Evolutionary conservation across 2,329 filamentous ascomycete species (phyloP).

Genomic region (Botryotinia convoluta): DNA sequence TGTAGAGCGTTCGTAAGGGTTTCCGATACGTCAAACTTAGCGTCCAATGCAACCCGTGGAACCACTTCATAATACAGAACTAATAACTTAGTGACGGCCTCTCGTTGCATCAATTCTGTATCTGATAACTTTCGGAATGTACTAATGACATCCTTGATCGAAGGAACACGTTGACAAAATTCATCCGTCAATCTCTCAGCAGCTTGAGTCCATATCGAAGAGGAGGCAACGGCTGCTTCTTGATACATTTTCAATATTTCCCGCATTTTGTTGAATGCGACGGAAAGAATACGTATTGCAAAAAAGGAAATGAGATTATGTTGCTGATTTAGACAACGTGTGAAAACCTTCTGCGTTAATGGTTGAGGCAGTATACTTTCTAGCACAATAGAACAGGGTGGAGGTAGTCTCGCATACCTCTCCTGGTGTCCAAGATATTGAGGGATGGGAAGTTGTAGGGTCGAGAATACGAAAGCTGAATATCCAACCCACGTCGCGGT

Average conservation of each 20-base stretch:
- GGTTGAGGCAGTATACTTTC: constrained; percentile 85
- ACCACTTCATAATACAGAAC: constrained; percentile 81
- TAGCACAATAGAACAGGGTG: constrained; percentile 73
- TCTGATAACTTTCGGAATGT: constrained; percentile 68
- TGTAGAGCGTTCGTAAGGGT: constrained; percentile 68
- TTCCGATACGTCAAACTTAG: constrained; percentile 84
- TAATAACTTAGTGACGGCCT: constrained; percentile 75
- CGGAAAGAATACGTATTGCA: constrained; percentile 72
- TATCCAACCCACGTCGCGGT: constrained; percentile 95
- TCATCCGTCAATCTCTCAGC: constrained; percentile 65
- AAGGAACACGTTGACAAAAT: constrained; percentile 75
- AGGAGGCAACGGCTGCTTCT: constrained; percentile 39
- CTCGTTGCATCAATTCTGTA: constrained; percentile 70
- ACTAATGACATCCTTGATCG: constrained; percentile 75
- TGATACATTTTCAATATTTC: constrained; percentile 44
- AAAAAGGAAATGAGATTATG: constrained; percentile 84
- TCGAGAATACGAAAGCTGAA: constrained; percentile 81
- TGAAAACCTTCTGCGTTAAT: constrained; percentile 74
- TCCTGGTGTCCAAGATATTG: constrained; percentile 65
- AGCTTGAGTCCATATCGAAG: constrained; percentile 66
- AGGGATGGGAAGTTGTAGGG: constrained; percentile 73
- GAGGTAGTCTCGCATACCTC: constrained; percentile 64
- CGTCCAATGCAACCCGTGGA: constrained; percentile 74
- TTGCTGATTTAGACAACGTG: constrained; percentile 74
- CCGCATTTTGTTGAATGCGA: constrained; percentile 76